Conservation (phyloP, 805 yeast genomes). For the Vanderwaltozyma tropicalis region DNA sequence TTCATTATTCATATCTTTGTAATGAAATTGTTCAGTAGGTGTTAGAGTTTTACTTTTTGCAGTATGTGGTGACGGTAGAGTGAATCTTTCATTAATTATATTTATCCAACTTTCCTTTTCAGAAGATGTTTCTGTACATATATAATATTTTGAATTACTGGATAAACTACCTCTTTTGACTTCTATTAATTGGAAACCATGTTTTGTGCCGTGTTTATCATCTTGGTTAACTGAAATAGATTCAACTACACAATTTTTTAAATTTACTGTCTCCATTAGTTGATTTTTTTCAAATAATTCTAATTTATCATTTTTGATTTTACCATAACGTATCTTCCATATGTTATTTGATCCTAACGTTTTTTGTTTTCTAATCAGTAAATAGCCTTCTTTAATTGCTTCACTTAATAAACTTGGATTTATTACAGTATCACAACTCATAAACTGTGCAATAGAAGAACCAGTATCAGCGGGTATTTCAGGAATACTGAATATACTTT, state of each 20-base stretch:
- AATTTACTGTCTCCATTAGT: conserved; percentile 34
- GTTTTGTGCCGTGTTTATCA: conserved; percentile 22
- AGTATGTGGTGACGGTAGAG: neutral
- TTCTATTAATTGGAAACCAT: conserved; percentile 28
- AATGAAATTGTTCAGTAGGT: neutral
- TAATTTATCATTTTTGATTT: conserved; percentile 48
- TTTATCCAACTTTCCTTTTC: conserved; percentile 64
- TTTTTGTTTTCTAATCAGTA: conserved; percentile 49
- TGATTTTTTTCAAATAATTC: conserved; percentile 48
- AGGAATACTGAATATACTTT: conserved; percentile 45
- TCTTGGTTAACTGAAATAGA: conserved; percentile 21
- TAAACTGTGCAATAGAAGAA: conserved; percentile 47
- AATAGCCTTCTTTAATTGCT: conserved; percentile 50
- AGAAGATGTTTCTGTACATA: conserved; percentile 67
- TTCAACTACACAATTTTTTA: conserved; percentile 30
- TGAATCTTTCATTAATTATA: neutral
- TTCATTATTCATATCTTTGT: neutral
- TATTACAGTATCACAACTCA: conserved; percentile 60
- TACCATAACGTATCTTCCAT: conserved; percentile 67
- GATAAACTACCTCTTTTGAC: conserved; percentile 29
- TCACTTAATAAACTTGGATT: conserved; percentile 43
- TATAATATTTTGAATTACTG: conserved; percentile 40
- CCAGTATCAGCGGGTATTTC: conserved; percentile 45
- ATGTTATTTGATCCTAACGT: conserved; percentile 42
- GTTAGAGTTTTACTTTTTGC: neutral